Evolutionary conservation across 192 early-diverging fungal species (phyloP), one percentile per base, ranked within the genome.

Genomic region (Backusella macrospora): DNA sequence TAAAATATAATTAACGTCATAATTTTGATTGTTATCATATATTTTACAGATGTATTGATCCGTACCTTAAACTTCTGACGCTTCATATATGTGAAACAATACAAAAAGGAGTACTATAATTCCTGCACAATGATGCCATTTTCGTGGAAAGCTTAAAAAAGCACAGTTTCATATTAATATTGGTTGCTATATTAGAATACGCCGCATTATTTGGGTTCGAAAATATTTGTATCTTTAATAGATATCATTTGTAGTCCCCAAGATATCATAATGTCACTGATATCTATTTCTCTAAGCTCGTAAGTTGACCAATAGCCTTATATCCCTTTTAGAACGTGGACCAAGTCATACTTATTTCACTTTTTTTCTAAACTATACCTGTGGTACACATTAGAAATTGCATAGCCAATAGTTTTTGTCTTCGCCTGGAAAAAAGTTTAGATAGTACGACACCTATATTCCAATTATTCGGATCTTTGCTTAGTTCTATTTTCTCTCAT

Each of bases 1-100:
- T 4, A 2, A 13, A 9, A 9, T 46, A 16, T 21, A 52, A 52
- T 18, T 21, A 52, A 52, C n/a, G 21, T 52, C 7, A 52, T 52
- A 7, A 16, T 52, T 52, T 52, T 21, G 21, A 52, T 21, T 15
- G 49, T 16, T 52, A 52, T 15, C 49, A 52, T n/a, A 4, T 0
- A 52, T 52, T 52, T 52, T 21, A 52, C 49, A n/a, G n/a, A 52
- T 52, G 49, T 52, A 52, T 52, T 52, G 45, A 46, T 46, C 15
- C 45, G 8, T 46, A 46, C 49, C 14, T 37, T 64, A 18, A 49
- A 2, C 47, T 49, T 15, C 15, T 15, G 15, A 18, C n/a, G 16
- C n/a, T 49, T 16, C 47, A 6, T n/a, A 48, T 48, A 49, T 49
- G 15, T 49, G 29, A 34, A 34, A 34, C 29, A 2, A 34, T 34